Conservation (phyloP, 805 yeast species). For the Candida krabiensis region DNA sequence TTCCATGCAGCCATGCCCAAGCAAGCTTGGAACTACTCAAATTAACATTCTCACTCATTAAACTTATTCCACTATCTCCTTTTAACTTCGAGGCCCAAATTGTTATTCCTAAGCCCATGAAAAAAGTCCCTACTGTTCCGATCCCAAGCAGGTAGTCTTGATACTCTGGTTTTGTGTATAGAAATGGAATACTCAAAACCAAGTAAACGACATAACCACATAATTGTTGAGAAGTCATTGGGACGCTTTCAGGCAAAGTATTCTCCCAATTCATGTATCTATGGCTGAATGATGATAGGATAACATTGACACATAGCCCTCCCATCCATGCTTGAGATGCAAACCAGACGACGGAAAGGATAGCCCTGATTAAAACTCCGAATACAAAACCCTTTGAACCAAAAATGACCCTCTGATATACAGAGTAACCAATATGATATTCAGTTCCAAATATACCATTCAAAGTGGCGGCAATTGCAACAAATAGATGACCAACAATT, state of each 20-base stretch:
- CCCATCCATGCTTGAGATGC: constrained; percentile 46
- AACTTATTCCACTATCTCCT: no score
- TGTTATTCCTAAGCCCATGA: no score
- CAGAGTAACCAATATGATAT: constrained; percentile 50
- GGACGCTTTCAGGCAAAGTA: constrained; percentile 36
- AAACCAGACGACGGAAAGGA: constrained; percentile 47
- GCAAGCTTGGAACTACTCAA: constrained; percentile 22
- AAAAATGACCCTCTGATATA: constrained; percentile 42
- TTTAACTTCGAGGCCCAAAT: no score
- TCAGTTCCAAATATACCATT: constrained; percentile 48
- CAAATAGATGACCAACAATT: constrained; percentile 42
- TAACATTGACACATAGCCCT: constrained; percentile 39
- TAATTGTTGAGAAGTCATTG: constrained; percentile 42
- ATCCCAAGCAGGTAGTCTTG: no score
- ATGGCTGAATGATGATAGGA: constrained; percentile 41
- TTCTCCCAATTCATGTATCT: constrained; percentile 38
- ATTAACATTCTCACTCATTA: constrained; percentile 14
- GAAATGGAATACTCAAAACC: constrained; percentile 39
- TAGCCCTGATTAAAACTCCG: constrained; percentile 42
- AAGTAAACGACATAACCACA: constrained; percentile 46
- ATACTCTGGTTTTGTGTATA: constrained; percentile 29
- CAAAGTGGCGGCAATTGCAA: constrained; percentile 40
- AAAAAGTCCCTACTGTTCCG: no score
- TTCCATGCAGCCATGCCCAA: constrained; percentile 42
- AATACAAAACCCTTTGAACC: constrained; percentile 45